phyloP scores from a whole-genome alignment of 495 filamentous ascomycete species.

The Penicillium mononematosum region DNA sequence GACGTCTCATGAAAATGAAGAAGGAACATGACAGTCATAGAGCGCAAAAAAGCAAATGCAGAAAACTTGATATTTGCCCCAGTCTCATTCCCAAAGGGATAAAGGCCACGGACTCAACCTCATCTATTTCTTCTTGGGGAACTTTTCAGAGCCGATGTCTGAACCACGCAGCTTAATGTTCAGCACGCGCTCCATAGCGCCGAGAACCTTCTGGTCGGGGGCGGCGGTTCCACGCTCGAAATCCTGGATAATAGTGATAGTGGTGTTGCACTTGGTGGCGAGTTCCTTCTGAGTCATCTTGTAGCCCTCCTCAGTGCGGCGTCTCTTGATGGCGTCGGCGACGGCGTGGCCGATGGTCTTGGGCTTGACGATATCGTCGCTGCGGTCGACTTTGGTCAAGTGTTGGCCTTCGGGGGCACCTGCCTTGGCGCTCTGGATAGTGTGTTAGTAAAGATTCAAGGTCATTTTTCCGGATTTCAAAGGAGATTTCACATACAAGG shows the following conservation, averaged over 20 bases:
- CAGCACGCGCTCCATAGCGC: constrained; percentile 76
- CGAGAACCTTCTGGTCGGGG: constrained; percentile 82
- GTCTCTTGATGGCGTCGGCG: constrained; percentile 75
- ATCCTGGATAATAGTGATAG: constrained; percentile 72
- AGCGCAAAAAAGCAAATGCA: constrained; percentile 20
- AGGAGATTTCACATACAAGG: constrained; percentile 57
- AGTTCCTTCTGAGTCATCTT: constrained; percentile 98
- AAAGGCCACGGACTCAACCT: constrained; percentile 34
- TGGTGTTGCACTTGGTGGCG: constrained; percentile 90
- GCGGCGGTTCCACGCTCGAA: constrained; percentile 80
- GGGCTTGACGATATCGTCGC: constrained; percentile 95
- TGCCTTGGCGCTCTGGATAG: constrained; percentile 52
- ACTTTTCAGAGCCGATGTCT: constrained; percentile 74
- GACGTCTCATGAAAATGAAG: constrained; percentile 12
- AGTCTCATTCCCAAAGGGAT: constrained; percentile 18
- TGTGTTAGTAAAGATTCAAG: constrained; percentile 6
- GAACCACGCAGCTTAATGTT: constrained; percentile 79
- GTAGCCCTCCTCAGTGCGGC: constrained; percentile 66
- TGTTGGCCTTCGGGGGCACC: constrained; percentile 80
- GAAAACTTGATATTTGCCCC: constrained; percentile 22
- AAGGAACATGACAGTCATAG: constrained; percentile 29
- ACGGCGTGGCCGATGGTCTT: constrained; percentile 81
- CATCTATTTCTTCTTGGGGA: constrained; percentile 65
- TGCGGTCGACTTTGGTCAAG: constrained; percentile 96
- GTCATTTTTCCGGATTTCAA: neutral